Evolutionary conservation across 208 protist genomes (phyloP), one percentile per base, ranked within the genome.

Genomic region (Porcisia deanei): DNA sequence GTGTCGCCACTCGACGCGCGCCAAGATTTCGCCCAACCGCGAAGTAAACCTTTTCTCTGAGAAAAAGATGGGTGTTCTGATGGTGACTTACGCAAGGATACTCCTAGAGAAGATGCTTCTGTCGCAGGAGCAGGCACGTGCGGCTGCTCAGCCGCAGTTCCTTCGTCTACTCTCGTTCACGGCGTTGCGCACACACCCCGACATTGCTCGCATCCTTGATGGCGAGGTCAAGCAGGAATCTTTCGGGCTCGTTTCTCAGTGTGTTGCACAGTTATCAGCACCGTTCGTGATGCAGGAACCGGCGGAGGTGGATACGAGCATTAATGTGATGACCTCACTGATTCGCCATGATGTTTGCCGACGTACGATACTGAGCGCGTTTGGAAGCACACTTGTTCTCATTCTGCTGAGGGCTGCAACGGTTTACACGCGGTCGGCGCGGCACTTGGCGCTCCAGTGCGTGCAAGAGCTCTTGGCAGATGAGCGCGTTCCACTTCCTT

Each of bases 361-460:
- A 22, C 67, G 61, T 25, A 61, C 91, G 30, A 84, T 94, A 37
- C 69, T 61, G 8, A 90, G 84, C 45, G 61, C 74, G 22, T 92
- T 91, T 69, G 89, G 88, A 8, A 59, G 88, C 14, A 83, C 90
- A 20, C 81, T 97, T 16, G 71, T 85, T 0, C 63, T 92, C 1
- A 73, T 92, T 45, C 85, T 96, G 25, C 75, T 95, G 41, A 92
- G 83, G 53, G 94, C 84, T 39, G 90, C 94, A 4, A 92, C 87
- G 4, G 77, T 88, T 3, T 88, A 91, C 72, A 80, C 87, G 14
- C 82, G 91, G 4, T 81, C 79, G 12, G 89, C 85, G 47, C 83
- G 94, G n/a, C 90, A 97, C 73, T 76, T 80, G 4, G 85, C 94
- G 34, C 83, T 97, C n/a, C 85, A 82, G 57, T 91, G 88, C 71